Base-by-base conservation (phyloP, 805 yeast species). In the Hanseniaspora nectarophila region DNA sequence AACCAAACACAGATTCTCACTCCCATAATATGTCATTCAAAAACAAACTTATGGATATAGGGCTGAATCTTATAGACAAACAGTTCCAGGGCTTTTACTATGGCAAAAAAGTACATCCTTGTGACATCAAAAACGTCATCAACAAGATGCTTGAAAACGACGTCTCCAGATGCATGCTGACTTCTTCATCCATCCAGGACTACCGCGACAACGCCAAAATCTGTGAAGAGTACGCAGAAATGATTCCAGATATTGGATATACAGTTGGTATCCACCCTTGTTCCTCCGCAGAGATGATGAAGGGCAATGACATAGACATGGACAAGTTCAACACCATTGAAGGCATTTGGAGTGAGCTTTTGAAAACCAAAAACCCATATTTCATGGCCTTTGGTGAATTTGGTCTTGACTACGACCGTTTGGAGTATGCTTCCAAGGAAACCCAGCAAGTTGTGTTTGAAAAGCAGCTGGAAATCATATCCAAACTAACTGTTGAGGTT, bases 261-360 rank as follows among this genome's bases (percentile, higher is more conserved):
- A 92, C 98, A 0, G 89, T 81, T 1, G 98, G 99, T 12, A 94
- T 90, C 1, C 99, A 92, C 68, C 99, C 99, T 0, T 90, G 98
- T 66, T 72, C 82, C 16, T 95, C 88, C 0, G 64, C 64, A 61
- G 89, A 73, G 58, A 75, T 80, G 56, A 67, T 60, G 8, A 55
- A 53, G 6, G 60, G 38, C 18, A 15, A 13, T 6, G 45, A 37
- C 9, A 46, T 57, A 10, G 57, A 62, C 10, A 39, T 44, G 5
- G 8, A 3, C 1, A 59, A 60, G 37, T 54, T 61, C 20, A 59
- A 59, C 2, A 80, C 81, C 58, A 61, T 85, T 33, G 59, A 63
- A 3, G 63, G 70, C 24, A 65, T 92, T 43, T 72, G 74, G 55
- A 57, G 66, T n/a, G 76, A 79, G 0, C 55, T 64, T 5, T 58